Conservation (phyloP, 1,284 basidiomycete genomes). For the Marasmius fiardii region DNA sequence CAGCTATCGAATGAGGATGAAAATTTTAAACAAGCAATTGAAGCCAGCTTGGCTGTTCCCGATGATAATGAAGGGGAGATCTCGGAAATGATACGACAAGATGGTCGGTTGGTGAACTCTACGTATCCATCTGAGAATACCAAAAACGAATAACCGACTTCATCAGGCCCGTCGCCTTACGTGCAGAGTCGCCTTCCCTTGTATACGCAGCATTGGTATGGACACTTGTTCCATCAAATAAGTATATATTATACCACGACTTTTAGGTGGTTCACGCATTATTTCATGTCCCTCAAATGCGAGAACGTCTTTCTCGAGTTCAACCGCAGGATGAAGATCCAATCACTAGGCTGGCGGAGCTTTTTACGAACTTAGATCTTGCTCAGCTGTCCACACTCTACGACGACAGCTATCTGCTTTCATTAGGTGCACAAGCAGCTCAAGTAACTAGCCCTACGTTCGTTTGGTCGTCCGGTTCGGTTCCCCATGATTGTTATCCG, state of each 20-base stretch:
- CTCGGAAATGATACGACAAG: slow-evolving; percentile 51
- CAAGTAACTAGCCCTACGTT: slow-evolving; percentile 22
- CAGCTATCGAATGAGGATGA: slow-evolving; percentile 15
- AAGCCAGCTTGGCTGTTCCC: slow-evolving; percentile 32
- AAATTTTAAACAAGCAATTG: slow-evolving; percentile 17
- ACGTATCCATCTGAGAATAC: background rate
- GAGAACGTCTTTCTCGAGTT: slow-evolving; percentile 46
- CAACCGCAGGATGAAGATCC: slow-evolving; percentile 31
- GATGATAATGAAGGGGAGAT: slow-evolving; percentile 39
- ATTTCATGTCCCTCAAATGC: slow-evolving; percentile 66
- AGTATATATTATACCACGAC: background rate
- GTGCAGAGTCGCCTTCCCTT: slow-evolving; percentile 46
- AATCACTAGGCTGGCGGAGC: slow-evolving; percentile 42
- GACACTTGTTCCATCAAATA: background rate
- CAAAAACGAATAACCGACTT: background rate
- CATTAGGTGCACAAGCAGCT: slow-evolving; percentile 25
- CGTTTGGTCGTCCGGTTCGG: slow-evolving; percentile 29
- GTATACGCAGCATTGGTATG: slow-evolving; percentile 54
- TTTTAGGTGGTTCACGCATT: slow-evolving; percentile 54
- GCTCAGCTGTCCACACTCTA: slow-evolving; percentile 35
- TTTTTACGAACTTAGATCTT: slow-evolving; percentile 63
- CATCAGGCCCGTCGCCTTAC: slow-evolving; percentile 60
- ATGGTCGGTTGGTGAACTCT: slow-evolving; percentile 45
- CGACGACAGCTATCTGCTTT: slow-evolving; percentile 32
- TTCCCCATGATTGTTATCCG: background rate